Percentiles rank a stretch among this genome's conserved stretches.
Conservation (phyloP, 345 rosid genomes). For the Rhizophora mangle region DNA sequence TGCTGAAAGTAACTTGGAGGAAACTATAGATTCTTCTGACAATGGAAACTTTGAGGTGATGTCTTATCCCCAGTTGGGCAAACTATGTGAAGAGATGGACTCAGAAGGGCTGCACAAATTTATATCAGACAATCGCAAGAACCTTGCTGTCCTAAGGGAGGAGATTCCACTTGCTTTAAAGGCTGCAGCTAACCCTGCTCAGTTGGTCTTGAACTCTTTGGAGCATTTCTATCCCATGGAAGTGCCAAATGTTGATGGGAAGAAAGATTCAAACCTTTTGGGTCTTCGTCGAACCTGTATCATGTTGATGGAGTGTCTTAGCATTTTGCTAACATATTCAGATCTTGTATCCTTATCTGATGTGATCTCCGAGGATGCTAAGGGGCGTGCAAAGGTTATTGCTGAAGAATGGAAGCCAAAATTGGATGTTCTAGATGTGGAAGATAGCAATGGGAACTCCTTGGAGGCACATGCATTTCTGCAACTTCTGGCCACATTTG, state of each 20-base stretch:
- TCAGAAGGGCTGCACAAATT: slow-evolving; percentile 85
- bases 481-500: slow-evolving; percentile 89
- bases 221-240: slow-evolving; percentile 76
- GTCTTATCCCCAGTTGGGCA: slow-evolving; percentile 73
- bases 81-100: slow-evolving; percentile 85
- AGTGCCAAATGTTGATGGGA: slow-evolving; percentile 61
- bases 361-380: slow-evolving; percentile 62
- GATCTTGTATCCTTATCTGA: slow-evolving; percentile 43
- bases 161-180: slow-evolving; percentile 84
- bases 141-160: slow-evolving; percentile 77
- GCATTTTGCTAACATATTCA: slow-evolving; percentile 53
- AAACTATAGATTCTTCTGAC: slow-evolving; percentile 44
- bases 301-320: slow-evolving; percentile 99
- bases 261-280: slow-evolving; percentile 80
- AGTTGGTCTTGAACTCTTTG: slow-evolving; percentile 73
- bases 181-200: slow-evolving; percentile 75
- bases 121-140: slow-evolving; percentile 97
- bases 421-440: slow-evolving; percentile 72
- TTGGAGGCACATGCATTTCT: slow-evolving; percentile 99
- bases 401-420: slow-evolving; percentile 91
- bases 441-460: slow-evolving; percentile 89
- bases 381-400: slow-evolving; percentile 70
- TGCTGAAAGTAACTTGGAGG: slow-evolving; percentile 51
- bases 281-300: slow-evolving; percentile 96
- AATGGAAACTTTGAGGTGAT: slow-evolving; percentile 53